phyloP scores from a whole-genome alignment of 225 moss, liverwort and hornwort species.

The Pseudisothecium myosuroides region DNA sequence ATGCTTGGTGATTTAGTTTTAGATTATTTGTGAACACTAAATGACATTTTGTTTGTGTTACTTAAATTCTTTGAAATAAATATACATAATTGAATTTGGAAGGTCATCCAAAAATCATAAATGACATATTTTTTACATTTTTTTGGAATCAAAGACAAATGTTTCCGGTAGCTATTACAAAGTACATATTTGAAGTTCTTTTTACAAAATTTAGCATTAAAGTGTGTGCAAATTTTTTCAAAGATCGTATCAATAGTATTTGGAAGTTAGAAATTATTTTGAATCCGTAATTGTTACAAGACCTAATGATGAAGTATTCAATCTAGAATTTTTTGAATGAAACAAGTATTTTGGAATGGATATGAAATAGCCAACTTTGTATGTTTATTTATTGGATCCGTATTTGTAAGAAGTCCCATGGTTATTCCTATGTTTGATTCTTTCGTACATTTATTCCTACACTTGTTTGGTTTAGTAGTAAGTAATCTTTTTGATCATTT shows the following conservation, averaged over 20 bases:
- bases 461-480: neutral
- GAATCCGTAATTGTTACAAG: neutral
- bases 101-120: neutral
- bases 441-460: too few species aligned
- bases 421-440: neutral
- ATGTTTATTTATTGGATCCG: neutral
- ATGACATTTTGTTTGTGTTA: neutral
- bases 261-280: neutral
- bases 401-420: neutral
- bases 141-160: neutral
- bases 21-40: neutral
- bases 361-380: neutral
- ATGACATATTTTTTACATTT: too few species aligned
- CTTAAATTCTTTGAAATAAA: neutral
- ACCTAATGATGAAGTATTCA: neutral
- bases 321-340: neutral
- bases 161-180: neutral
- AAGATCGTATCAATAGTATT: neutral
- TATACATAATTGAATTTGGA: neutral
- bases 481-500: neutral
- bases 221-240: neutral
- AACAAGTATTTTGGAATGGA: neutral
- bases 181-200: neutral
- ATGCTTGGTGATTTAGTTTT: too few species aligned
- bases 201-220: neutral